These are phyloP conservation scores for Tylopilus subfusipes DNA, from an alignment of 768 basidiomycete species.

Conservation along the genomic window DNA sequence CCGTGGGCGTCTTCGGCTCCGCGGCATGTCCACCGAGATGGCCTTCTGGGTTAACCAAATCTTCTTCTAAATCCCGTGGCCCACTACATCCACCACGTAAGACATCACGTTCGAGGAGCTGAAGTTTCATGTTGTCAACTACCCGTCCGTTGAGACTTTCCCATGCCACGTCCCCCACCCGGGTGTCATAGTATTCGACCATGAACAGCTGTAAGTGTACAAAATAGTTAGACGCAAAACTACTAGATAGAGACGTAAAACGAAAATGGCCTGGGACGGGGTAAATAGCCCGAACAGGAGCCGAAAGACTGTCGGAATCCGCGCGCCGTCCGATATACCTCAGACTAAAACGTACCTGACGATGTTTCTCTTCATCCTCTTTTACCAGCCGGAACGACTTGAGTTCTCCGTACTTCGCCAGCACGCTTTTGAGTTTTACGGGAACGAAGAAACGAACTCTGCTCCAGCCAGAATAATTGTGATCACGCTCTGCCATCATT, in stretches of 20 bases:
- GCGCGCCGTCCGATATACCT: not conserved
- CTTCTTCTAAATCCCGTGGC: slow-evolving; percentile 28
- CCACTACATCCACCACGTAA: slow-evolving; percentile 19
- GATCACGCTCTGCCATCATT: slow-evolving; percentile 18
- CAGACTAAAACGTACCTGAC: slow-evolving; percentile 26
- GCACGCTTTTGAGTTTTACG: slow-evolving; percentile 28
- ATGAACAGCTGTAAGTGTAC: slow-evolving; percentile 39
- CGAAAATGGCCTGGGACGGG: not conserved
- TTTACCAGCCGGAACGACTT: slow-evolving; percentile 27
- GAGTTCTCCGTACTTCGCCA: slow-evolving; percentile 32
- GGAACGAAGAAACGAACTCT: slow-evolving; percentile 25
- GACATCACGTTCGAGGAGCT: slow-evolving; percentile 36
- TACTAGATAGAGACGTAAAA: not conserved
- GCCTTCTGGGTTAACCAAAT: slow-evolving; percentile 24
- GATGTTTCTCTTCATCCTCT: slow-evolving; percentile 22
- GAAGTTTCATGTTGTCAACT: slow-evolving; percentile 52
- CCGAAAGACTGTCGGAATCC: slow-evolving; percentile 5
- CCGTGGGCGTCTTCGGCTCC: slow-evolving; percentile 38
- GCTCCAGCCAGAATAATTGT: slow-evolving; percentile 22
- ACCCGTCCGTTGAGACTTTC: slow-evolving; percentile 45
- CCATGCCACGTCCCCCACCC: slow-evolving; percentile 53
- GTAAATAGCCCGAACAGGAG: slow-evolving; percentile 4
- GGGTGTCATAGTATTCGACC: slow-evolving; percentile 67
- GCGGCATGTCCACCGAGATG: slow-evolving; percentile 32
- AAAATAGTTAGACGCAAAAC: slow-evolving; percentile 15